Evolutionary conservation across 2,329 filamentous ascomycete species (phyloP).

Genomic region (Aureobasidium namibiae): DNA sequence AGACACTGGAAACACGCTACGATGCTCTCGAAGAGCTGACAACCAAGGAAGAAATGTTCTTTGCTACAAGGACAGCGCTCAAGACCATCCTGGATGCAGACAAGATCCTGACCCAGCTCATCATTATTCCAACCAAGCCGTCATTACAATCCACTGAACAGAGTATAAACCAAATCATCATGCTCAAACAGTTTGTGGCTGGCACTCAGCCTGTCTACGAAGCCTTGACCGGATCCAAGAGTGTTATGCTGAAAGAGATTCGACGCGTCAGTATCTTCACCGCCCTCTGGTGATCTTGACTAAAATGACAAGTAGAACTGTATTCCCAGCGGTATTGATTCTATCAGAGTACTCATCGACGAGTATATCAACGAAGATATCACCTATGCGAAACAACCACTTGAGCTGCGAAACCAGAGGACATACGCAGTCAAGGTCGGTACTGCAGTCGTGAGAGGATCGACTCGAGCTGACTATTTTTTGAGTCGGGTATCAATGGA

Average conservation of each 20-base stretch:
- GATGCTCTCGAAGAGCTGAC: constrained; percentile 78
- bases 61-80: constrained; percentile 64
- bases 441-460: not conserved
- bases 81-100: constrained; percentile 73
- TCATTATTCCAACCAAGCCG: constrained; percentile 60
- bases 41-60: constrained; percentile 77
- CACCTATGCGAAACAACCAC: constrained; percentile 64
- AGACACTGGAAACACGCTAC: constrained; percentile 63
- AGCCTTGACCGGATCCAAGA: constrained; percentile 56
- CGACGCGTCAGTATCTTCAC: constrained; percentile 35
- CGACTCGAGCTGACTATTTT: not conserved
- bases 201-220: constrained; percentile 60
- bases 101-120: constrained; percentile 71
- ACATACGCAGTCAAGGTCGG: constrained; percentile 75
- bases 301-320: constrained; percentile 46
- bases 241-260: constrained; percentile 58
- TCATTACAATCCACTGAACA: constrained; percentile 66
- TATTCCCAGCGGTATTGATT: constrained; percentile 50
- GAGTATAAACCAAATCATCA: constrained; percentile 76
- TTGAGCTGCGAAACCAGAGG: constrained; percentile 83
- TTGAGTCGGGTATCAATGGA: constrained; percentile 67
- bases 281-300: not conserved
- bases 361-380: constrained; percentile 73
- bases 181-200: constrained; percentile 73
- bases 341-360: constrained; percentile 57